Base-by-base conservation (phyloP, 192 early-diverging fungal species). In the Backusella tarrabulga region DNA sequence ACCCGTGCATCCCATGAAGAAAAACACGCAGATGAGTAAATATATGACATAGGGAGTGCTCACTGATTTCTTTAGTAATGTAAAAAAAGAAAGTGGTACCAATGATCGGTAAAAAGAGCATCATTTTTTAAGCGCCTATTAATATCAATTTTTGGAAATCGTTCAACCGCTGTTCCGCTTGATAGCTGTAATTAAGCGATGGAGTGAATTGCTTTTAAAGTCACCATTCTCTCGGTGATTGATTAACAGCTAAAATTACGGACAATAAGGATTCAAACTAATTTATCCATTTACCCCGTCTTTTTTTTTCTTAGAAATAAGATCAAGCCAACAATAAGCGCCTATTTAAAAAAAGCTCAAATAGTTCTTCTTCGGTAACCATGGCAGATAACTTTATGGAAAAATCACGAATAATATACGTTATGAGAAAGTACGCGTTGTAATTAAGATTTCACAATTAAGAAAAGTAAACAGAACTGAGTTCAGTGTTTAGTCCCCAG, bases 31-130 rank as follows among this genome's bases (percentile, higher is more conserved):
- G 8, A 63, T 26, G 26, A 63, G 56, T 63, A 63, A 63, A 63
- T 63, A 63, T 11, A 63, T 63, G 46, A 35, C 69, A 77, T 5
- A 72, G 70, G 8, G 70, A 42, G 35, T 52, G 66, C 9, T 66
- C 36, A 52, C 70, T 72, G 40, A 72, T 72, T n/a, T 77, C 76
- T 66, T 72, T 60, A 21, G 68, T 70, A 29, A 77, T 72, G 12
- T 67, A 52, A 50, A 50, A 17, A 40, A 66, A 54, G n/a, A 40
- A 66, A 46, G 70, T 21, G 76, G 63, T n/a, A 72, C 76, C 26
- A 77, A 38, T 29, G 76, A 6, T 19, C 38, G 40, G 34, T 44
- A 63, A 63, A 56, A 63, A 63, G 21, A 63, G 29, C 23, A 63
- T 67, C 1, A 71, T n/a, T 29, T 40, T 38, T 72, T 72, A 44